These are phyloP conservation scores for Exserohilum turcica DNA, from an alignment of 2,329 filamentous ascomycete species.

Conservation along the genomic window DNA sequence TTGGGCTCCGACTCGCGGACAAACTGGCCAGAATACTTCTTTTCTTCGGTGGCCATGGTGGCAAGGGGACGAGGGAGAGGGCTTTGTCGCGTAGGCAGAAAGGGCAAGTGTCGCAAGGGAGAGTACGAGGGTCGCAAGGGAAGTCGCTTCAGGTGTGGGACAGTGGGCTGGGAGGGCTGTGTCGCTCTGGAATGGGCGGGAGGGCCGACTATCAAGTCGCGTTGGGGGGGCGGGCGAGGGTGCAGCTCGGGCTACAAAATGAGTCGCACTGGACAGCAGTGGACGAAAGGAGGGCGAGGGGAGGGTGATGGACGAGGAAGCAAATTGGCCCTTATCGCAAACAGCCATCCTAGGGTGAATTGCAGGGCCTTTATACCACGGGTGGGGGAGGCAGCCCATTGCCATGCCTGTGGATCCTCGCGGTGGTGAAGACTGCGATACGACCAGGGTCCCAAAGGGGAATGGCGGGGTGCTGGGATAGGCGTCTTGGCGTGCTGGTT, in stretches of 20 bases:
- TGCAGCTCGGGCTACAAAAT: constrained; percentile 29
- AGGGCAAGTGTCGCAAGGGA: constrained; percentile 14
- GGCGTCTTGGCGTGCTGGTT: constrained; percentile 22
- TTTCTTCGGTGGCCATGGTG: constrained; percentile 36
- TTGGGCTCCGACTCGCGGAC: constrained; percentile 30
- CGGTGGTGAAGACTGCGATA: constrained; percentile 30
- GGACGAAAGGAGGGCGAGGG: constrained; percentile 20
- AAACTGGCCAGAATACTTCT: constrained; percentile 41
- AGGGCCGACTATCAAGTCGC: constrained; percentile 17
- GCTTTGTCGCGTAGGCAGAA: constrained; percentile 19
- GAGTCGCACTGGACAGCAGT: constrained; percentile 30
- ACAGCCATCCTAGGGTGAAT: constrained; percentile 11
- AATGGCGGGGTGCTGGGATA: constrained; percentile 21
- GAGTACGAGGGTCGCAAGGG: constrained; percentile 6
- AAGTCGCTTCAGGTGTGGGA: constrained; percentile 21
- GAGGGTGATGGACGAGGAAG: constrained; percentile 18
- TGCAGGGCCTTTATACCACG: constrained; percentile 35
- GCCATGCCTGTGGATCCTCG: constrained; percentile 29
- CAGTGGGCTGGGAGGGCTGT: constrained; percentile 3
- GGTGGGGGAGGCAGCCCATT: constrained; percentile 26
- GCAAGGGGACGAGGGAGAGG: constrained; percentile 14
- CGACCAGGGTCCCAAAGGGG: constrained; percentile 18
- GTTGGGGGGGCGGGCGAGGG: constrained; percentile 22
- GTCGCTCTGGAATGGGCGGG: constrained; percentile 24
- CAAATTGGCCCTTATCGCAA: constrained; percentile 23